Percentiles rank a stretch among this genome's conserved stretches.
phyloP scores from a whole-genome alignment of 257 asterid genomes.

The Ophiorrhiza pumila region DNA sequence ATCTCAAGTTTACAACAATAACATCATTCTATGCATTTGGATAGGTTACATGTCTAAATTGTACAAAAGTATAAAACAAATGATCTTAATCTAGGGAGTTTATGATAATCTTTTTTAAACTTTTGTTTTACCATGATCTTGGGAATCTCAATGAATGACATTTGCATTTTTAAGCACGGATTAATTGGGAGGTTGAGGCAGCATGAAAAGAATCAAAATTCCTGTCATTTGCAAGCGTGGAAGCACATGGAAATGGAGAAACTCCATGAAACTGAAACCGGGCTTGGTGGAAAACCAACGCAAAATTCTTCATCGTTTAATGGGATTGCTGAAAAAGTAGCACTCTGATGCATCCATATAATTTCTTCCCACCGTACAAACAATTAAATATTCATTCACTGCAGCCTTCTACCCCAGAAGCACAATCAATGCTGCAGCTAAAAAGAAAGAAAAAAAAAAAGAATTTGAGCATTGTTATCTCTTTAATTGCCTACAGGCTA shows the following conservation, averaged over 20 bases:
- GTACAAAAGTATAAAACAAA: too few relatives aligned
- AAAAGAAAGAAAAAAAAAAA: neutral
- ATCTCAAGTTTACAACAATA: too few relatives aligned
- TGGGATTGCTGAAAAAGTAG: neutral
- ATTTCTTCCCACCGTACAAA: neutral
- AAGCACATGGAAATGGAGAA: neutral
- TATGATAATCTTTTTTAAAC: too few relatives aligned
- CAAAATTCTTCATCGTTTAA: neutral
- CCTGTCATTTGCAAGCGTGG: neutral
- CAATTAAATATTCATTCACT: neutral
- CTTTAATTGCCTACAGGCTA: too few relatives aligned
- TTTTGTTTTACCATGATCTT: too few relatives aligned
- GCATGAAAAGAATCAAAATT: neutral
- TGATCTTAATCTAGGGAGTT: too few relatives aligned
- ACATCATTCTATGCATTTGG: too few relatives aligned
- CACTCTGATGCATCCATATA: neutral
- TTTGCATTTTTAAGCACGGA: too few relatives aligned
- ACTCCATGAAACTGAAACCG: neutral
- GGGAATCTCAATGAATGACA: too few relatives aligned
- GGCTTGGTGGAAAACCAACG: neutral
- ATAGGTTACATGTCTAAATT: too few relatives aligned
- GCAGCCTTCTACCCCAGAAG: neutral
- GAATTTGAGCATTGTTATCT: too few relatives aligned
- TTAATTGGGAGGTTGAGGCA: too few relatives aligned
- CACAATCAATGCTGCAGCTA: neutral